These are phyloP conservation scores for Aureobasidium sp. DNA, from an alignment of 2,329 filamentous ascomycete species.

Conservation along the genomic window DNA sequence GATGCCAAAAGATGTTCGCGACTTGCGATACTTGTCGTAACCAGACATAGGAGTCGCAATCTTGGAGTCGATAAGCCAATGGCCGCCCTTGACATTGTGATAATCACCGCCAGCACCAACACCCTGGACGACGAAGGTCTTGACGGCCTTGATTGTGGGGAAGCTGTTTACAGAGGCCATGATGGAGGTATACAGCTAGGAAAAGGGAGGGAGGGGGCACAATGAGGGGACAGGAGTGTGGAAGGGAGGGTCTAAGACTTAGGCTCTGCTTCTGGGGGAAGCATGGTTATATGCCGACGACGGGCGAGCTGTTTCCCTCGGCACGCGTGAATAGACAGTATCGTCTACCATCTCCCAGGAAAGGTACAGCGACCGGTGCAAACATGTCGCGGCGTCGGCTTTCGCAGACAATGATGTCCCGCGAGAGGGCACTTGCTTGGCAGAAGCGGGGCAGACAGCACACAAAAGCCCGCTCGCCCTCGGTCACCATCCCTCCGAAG, in stretches of 20 bases:
- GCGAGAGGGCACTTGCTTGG: neutral
- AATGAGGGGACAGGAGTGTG: slow-evolving; percentile 13
- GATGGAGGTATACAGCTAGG: slow-evolving; percentile 12
- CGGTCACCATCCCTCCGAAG: slow-evolving; percentile 15
- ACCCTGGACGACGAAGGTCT: slow-evolving; percentile 65
- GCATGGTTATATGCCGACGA: neutral
- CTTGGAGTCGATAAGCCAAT: slow-evolving; percentile 82
- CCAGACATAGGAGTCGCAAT: slow-evolving; percentile 89
- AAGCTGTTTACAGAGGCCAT: slow-evolving; percentile 47
- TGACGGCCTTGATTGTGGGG: slow-evolving; percentile 67
- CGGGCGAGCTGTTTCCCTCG: neutral
- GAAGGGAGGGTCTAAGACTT: neutral
- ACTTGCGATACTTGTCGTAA: slow-evolving; percentile 82
- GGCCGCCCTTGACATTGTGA: slow-evolving; percentile 72
- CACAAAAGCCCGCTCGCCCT: slow-evolving; percentile 7
- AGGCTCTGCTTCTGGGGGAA: neutral
- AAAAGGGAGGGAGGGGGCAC: neutral
- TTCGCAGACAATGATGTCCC: slow-evolving; percentile 10
- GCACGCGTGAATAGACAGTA: neutral
- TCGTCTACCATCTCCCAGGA: neutral
- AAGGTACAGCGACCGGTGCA: neutral
- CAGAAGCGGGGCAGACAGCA: neutral
- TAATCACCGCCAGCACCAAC: slow-evolving; percentile 67
- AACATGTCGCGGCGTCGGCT: slow-evolving; percentile 16
- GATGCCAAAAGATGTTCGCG: slow-evolving; percentile 89